Conservation (phyloP, 345 rosid species). For the Citrus medica region DNA sequence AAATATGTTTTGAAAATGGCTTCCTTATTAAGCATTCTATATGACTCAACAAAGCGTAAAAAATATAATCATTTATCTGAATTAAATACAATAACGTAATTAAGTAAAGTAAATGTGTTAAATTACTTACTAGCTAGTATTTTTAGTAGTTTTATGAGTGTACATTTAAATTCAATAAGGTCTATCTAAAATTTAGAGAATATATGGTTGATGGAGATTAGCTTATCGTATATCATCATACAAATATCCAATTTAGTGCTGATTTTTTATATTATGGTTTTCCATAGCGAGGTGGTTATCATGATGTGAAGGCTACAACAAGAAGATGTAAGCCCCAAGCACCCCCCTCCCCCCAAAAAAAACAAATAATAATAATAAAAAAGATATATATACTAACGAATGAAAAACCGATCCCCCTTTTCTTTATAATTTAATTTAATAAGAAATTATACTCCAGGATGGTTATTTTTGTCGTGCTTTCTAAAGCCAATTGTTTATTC, state of each 20-base stretch:
- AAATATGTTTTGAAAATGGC: too few species aligned
- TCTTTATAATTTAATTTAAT: neutral
- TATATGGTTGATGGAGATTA: slow-evolving; percentile 15
- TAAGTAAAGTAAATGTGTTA: too few species aligned
- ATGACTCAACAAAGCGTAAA: too few species aligned
- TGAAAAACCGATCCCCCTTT: too few species aligned
- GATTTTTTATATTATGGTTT: neutral
- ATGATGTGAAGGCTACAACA: slow-evolving; percentile 4
- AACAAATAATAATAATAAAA: neutral
- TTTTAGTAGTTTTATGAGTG: too few species aligned
- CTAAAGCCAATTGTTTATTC: neutral
- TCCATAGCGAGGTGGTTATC: slow-evolving; percentile 9
- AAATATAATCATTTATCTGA: too few species aligned
- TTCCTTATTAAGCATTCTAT: too few species aligned
- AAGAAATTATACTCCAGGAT: neutral
- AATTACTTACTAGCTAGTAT: too few species aligned
- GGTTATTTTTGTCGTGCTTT: neutral
- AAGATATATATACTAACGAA: too few species aligned
- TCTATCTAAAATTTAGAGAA: neutral
- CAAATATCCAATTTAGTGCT: neutral
- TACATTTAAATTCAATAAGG: neutral
- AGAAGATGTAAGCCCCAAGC: neutral
- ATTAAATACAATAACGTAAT: too few species aligned
- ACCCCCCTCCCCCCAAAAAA: too few species aligned
- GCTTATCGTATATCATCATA: slow-evolving; percentile 12